Conservation (phyloP, 1,284 basidiomycete genomes). For the Schizophyllum commune region DNA sequence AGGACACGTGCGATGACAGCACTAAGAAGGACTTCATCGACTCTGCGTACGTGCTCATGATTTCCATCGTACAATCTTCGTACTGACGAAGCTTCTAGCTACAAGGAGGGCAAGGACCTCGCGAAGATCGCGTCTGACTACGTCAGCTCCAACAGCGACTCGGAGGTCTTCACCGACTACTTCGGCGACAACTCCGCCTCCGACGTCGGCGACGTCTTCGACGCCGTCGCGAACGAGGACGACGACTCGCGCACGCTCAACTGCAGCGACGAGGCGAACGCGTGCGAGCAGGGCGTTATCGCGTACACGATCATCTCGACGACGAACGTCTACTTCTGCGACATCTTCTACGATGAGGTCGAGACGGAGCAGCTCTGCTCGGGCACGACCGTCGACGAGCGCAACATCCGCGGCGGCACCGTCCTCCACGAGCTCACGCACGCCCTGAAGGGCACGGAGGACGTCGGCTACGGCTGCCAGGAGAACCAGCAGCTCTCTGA, state of each 20-base stretch:
- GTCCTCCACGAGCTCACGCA: constrained; percentile 36
- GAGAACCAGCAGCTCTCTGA: constrained; percentile 26
- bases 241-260: constrained; percentile 19
- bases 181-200: constrained; percentile 13
- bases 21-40: not conserved
- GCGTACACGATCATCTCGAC: constrained; percentile 31
- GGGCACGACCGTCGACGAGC: constrained; percentile 25
- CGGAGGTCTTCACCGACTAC: not conserved
- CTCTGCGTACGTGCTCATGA: not conserved
- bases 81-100: constrained; percentile 9
- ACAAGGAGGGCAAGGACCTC: constrained; percentile 27
- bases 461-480: constrained; percentile 30
- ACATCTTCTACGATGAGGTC: constrained; percentile 33
- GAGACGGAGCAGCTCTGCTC: constrained; percentile 24
- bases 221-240: constrained; percentile 26
- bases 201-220: constrained; percentile 22
- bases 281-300: constrained; percentile 28
- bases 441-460: constrained; percentile 25
- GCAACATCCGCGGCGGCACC: constrained; percentile 31
- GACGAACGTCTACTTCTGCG: constrained; percentile 29
- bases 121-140: constrained; percentile 23
- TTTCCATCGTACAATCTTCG: not conserved
- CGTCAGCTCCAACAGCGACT: constrained; percentile 16
- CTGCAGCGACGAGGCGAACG: constrained; percentile 24
- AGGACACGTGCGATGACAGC: constrained; percentile 17